These are phyloP conservation scores for Stylosanthes scabra DNA, from an alignment of 331 rosid species.

Conservation along the genomic window DNA sequence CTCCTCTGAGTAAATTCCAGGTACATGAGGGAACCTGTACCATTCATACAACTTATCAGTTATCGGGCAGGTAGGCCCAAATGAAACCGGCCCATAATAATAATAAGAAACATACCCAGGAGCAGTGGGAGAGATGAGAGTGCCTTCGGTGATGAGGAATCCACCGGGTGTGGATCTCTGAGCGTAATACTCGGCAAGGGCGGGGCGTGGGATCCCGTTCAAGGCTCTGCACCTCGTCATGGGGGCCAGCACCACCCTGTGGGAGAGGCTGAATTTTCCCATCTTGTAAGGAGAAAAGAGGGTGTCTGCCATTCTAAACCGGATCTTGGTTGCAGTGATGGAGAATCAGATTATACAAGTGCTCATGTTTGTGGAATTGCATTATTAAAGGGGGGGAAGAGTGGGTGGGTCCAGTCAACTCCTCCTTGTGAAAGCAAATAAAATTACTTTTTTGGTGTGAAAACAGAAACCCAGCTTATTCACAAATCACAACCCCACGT, in stretches of 20 bases:
- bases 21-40: constrained; percentile 85
- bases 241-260: constrained; percentile 96
- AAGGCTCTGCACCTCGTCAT: constrained; percentile 95
- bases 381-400: too few species aligned
- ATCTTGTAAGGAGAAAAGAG: constrained; percentile 76
- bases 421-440: too few species aligned
- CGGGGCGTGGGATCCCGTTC: constrained; percentile 66
- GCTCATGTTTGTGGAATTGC: too few species aligned
- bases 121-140: constrained; percentile 68
- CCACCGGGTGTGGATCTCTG: constrained; percentile 88
- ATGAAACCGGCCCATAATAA: constrained; percentile 4
- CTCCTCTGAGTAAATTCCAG: constrained; percentile 84
- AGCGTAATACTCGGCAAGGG: constrained; percentile 63
- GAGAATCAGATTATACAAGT: too few species aligned
- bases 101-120: constrained; percentile 52
- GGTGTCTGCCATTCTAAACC: constrained; percentile 49
- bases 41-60: background rate
- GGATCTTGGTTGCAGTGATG: background rate
- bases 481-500: too few species aligned
- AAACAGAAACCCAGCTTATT: too few species aligned
- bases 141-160: constrained; percentile 87
- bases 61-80: background rate
- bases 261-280: constrained; percentile 78
- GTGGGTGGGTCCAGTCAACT: background rate
- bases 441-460: too few species aligned